Evolutionary conservation across 805 yeast species (phyloP).

Genomic region (Wickerhamiella parazyma): DNA sequence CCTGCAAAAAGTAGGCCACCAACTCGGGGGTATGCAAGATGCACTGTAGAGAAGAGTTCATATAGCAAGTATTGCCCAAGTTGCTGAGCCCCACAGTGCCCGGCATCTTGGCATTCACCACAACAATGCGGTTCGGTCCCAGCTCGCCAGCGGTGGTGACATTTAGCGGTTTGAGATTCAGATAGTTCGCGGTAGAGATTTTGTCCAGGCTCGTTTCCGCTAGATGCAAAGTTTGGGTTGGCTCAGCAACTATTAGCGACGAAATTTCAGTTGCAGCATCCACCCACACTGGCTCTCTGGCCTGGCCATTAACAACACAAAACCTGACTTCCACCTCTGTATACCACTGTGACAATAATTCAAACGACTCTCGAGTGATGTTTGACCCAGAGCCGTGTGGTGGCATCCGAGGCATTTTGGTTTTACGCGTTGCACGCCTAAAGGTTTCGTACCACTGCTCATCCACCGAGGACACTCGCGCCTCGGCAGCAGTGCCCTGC

Average conservation of each 20-base stretch:
- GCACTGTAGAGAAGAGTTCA: slow-evolving; percentile 92
- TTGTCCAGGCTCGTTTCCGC: background rate
- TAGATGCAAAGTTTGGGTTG: slow-evolving; percentile 2
- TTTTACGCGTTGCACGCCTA: background rate
- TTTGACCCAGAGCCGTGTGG: background rate
- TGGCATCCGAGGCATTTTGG: background rate
- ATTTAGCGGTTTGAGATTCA: background rate
- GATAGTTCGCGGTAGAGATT: slow-evolving; percentile 1
- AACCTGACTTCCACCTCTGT: background rate
- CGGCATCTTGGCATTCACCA: background rate
- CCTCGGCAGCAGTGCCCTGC: background rate
- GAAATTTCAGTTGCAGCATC: background rate
- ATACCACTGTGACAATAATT: slow-evolving; percentile 4
- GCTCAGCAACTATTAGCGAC: background rate
- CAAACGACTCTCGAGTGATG: slow-evolving; percentile 1
- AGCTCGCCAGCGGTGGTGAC: slow-evolving; percentile 9
- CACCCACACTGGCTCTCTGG: background rate
- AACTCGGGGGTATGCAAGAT: slow-evolving; percentile 73
- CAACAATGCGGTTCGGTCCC: slow-evolving; percentile 11
- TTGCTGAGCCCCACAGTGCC: slow-evolving; percentile 56
- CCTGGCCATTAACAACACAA: background rate
- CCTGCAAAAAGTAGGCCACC: slow-evolving; percentile 51
- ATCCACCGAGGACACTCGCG: background rate
- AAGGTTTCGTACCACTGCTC: slow-evolving; percentile 2
- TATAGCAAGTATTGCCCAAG: slow-evolving; percentile 83